Evolutionary conservation across 352 stramenopile genomes (phyloP).

Genomic region (Blastocystis hominis): DNA sequence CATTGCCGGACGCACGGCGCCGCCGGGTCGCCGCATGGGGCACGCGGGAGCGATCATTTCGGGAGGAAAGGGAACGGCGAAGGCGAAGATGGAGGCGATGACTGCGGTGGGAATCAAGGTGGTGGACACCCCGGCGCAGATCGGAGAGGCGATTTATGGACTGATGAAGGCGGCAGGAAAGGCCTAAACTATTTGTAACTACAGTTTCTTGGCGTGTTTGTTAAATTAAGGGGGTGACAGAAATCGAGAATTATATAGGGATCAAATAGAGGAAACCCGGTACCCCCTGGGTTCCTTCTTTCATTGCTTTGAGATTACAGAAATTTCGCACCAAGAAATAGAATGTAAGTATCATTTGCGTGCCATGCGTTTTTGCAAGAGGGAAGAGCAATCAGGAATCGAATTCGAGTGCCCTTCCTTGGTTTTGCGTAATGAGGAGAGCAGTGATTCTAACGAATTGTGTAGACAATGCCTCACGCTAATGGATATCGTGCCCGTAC

Average conservation of each 20-base stretch:
- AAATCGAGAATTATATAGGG: no score
- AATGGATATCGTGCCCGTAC: slow-evolving; percentile 95
- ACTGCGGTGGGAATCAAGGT: slow-evolving; percentile 81
- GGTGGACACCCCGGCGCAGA: slow-evolving; percentile 84
- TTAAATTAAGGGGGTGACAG: no score
- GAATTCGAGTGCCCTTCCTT: background rate
- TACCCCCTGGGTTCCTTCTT: no score
- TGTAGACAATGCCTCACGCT: slow-evolving; percentile 88
- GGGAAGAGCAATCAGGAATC: background rate
- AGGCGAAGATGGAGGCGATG: slow-evolving; percentile 90
- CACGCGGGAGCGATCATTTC: slow-evolving; percentile 97
- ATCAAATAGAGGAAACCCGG: no score
- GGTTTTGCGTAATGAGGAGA: background rate
- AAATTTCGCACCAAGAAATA: background rate
- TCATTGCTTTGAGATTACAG: no score
- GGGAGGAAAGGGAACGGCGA: slow-evolving; percentile 90
- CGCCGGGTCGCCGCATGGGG: slow-evolving; percentile 91
- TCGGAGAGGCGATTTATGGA: slow-evolving; percentile 89
- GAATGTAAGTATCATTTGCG: background rate
- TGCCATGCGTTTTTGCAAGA: background rate
- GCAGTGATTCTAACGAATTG: background rate
- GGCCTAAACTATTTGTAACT: slow-evolving; percentile 59
- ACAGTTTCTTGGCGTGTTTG: no score
- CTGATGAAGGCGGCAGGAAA: slow-evolving; percentile 73
- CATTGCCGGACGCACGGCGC: slow-evolving; percentile 94